Conservation (phyloP, 2,329 filamentous ascomycete species). For the Ciborinia camelliae region DNA sequence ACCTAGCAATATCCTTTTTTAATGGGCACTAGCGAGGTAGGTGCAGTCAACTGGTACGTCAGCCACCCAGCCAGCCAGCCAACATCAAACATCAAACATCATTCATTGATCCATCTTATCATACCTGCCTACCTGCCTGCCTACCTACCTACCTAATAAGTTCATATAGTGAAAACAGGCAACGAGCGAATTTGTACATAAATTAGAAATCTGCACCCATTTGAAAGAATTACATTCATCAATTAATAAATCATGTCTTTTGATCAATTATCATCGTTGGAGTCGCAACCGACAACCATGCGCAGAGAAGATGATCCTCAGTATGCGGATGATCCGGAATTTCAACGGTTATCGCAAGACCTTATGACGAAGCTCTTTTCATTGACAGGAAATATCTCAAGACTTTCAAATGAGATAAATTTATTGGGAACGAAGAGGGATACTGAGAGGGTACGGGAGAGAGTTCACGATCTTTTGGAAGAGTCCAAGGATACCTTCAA, state of each 20-base stretch:
- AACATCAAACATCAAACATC: constrained; percentile 24
- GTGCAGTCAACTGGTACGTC: constrained; percentile 28
- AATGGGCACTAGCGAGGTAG: constrained; percentile 6
- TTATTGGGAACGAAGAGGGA: constrained; percentile 88
- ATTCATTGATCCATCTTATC: constrained; percentile 3
- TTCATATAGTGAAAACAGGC: no score
- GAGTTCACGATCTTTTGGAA: constrained; percentile 82
- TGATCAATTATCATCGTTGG: constrained; percentile 78
- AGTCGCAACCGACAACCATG: constrained; percentile 71
- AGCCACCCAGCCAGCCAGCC: no score
- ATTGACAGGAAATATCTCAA: constrained; percentile 82
- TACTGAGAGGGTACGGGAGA: constrained; percentile 83
- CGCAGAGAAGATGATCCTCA: constrained; percentile 66
- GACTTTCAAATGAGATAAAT: constrained; percentile 77
- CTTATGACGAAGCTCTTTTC: constrained; percentile 87
- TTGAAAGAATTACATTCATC: background rate
- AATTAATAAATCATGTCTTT: constrained; percentile 69
- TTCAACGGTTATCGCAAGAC: constrained; percentile 75
- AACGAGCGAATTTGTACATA: constrained; percentile 9
- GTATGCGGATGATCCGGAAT: constrained; percentile 91
- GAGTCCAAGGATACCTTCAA: constrained; percentile 86
- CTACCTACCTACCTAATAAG: no score
- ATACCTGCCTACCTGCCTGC: no score
- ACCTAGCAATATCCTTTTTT: background rate
- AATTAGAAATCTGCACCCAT: background rate